A percentile compares a stretch with the other conserved stretches of the same genome.
Evolutionary conservation across 2,329 filamentous ascomycete genomes (phyloP).

Genomic region (Bertia moriformis): DNA sequence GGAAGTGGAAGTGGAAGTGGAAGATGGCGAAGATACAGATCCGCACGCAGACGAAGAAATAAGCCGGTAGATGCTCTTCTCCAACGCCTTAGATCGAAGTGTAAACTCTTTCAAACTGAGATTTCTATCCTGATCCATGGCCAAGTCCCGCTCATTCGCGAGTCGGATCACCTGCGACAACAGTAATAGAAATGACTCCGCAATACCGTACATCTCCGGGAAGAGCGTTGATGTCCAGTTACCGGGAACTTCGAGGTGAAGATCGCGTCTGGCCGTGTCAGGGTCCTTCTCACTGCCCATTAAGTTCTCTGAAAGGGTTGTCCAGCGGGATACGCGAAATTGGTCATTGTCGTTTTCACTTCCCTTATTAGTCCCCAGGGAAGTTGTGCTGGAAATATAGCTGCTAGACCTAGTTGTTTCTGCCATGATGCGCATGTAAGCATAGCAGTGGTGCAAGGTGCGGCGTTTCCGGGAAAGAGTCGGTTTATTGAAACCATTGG

Average conservation of each 20-base stretch:
- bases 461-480: not conserved
- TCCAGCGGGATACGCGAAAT: not conserved
- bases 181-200: not conserved
- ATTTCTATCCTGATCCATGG: not conserved
- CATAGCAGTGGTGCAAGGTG: not conserved
- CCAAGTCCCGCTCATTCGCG: not conserved
- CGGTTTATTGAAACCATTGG: not conserved
- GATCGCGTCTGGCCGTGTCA: not conserved
- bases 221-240: not conserved
- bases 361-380: too few relatives aligned
- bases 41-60: not conserved
- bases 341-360: too few relatives aligned
- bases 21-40: not conserved
- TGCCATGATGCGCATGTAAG: not conserved
- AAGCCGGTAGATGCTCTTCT: not conserved
- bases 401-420: not conserved
- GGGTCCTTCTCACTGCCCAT: not conserved
- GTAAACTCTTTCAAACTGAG: not conserved
- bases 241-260: not conserved
- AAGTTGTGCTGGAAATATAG: not conserved
- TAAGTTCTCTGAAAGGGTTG: not conserved
- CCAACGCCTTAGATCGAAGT: not conserved
- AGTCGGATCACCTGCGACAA: not conserved
- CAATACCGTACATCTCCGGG: not conserved
- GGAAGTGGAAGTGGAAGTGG: not conserved